Base-by-base conservation (phyloP, 2,329 filamentous ascomycete genomes). In the Rhinocladiella mackenziei region DNA sequence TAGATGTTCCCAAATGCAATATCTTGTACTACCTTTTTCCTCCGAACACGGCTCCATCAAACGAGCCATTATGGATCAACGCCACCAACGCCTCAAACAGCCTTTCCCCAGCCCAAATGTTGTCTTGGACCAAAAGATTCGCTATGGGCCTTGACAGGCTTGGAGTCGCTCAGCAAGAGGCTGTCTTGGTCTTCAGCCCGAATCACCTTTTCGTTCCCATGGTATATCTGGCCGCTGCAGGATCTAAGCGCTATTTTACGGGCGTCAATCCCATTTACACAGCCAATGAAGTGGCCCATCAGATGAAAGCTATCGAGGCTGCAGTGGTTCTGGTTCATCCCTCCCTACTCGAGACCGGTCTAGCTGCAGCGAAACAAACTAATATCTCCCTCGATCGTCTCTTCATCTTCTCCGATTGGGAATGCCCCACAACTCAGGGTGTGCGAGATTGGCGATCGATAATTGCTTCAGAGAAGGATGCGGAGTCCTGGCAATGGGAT, bases 161-260 rank as follows among this genome's bases (percentile, higher is more conserved):
- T 18, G 84, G 83, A 2, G 64, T 88, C 28, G 66, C 77, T 50
- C 68, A 70, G 0, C 80, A 82, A 19, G 82, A 85, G 52, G 76
- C 82, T 2, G 75, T 88, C 8, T 68, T 88, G 43, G 66, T 88
- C 14, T 86, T 80, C 62, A 80, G 80, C 0, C 76, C 78, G 17
- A 88, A 87, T 65, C 81, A 74, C 51, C 64, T 88, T 14, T 84
- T 80, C 65, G 84, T 81, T 55, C 80, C 84, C 0, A 66, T 74
- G 1, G 67, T 32, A 9, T 56, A 56, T 35, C 50, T 56, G 9
- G 54, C 49, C 2, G 44, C 49, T 28, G 69, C 76, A 1, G 76
- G 75, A 0, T 67, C 68, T 15, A 74, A 74, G 2, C 70, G 66
- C 45, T 67, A 74, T 15, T 80, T 79, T 59, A 77, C 70, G 39